Base-by-base conservation (phyloP, 805 yeast genomes). In the Maudiozyma turicensis region DNA sequence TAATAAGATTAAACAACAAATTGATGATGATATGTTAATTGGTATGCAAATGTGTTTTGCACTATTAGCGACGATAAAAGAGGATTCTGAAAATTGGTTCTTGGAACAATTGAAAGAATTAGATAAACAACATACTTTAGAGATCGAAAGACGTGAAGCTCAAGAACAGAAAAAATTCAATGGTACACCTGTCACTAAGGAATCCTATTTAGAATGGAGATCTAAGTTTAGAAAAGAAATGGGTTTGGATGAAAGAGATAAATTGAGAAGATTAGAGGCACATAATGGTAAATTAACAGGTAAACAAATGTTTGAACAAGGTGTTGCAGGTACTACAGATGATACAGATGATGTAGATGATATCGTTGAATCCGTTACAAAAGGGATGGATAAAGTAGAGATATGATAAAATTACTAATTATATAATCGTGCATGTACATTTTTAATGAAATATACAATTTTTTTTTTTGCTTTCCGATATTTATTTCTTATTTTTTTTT, bases 21-120 rank as follows among this genome's bases (percentile, higher is more conserved):
- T 66, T 76, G 54, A 68, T 64, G 48, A 77, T 2, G 82, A 81
- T 51, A 80, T 84, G 60, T 83, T 86, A 59, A 52, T 90, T 1
- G 99, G 99, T 0, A 84, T 91, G 76, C 95, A 96, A n/a, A 82
- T 89, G 55, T 76, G 91, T 6, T 93, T 90, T 67, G 79, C 96
- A 1, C 64, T 91, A 43, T 77, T 86, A 0, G 80, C 95, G 0
- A 72, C 80, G 8, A 72, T 89, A 48, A 91, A 91, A 59, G 98
- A 91, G 45, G 76, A 76, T 50, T 91, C 87, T 11, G 99, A 93
- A 58, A 67, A 66, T 28, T 59, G 78, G 54, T 86, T 87, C 59
- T 77, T 74, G 31, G 67, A 72, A n/a, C 81, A 82, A 54, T 71
- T 85, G 43, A 69, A 72, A 13, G 58, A 54, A 6, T 72, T 70